These are phyloP conservation scores for Trametes elegans DNA, from an alignment of 768 basidiomycete genomes.

Conservation along the genomic window DNA sequence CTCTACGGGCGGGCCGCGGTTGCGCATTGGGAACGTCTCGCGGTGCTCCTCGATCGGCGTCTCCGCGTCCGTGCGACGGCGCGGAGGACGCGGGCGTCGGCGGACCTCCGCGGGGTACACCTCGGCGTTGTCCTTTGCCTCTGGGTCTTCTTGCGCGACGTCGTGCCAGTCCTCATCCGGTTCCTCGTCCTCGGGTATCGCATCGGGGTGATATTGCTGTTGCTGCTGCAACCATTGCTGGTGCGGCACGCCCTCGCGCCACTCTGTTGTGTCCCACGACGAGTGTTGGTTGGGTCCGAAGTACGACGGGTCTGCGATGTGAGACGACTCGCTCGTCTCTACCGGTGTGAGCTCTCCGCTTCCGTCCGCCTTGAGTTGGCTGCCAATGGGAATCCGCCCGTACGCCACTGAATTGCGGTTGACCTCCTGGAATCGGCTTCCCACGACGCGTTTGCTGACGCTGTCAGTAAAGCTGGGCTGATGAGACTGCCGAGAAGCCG, in stretches of 20 bases:
- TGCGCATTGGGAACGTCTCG: constrained; percentile 65
- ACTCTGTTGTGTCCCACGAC: constrained; percentile 31
- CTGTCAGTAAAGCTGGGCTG: constrained; percentile 54
- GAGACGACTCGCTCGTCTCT: constrained; percentile 27
- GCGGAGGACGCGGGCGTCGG: constrained; percentile 24
- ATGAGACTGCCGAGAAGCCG: constrained; percentile 1
- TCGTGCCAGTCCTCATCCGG: constrained; percentile 59
- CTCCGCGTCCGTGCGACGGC: constrained; percentile 11
- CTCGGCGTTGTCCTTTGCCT: constrained; percentile 31
- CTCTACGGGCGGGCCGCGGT: constrained; percentile 30
- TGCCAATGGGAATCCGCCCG: constrained; percentile 61
- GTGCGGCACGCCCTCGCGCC: constrained; percentile 21
- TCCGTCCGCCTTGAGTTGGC: constrained; percentile 51
- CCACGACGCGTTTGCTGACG: constrained; percentile 59
- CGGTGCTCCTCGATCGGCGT: constrained; percentile 37
- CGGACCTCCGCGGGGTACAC: constrained; percentile 28
- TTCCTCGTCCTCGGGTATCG: constrained; percentile 23
- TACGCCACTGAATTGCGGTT: constrained; percentile 56
- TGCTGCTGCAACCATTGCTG: constrained; percentile 33
- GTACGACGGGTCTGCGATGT: constrained; percentile 51
- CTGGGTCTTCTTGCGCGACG: constrained; percentile 45
- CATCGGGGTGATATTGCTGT: constrained; percentile 20
- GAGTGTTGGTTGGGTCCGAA: constrained; percentile 49
- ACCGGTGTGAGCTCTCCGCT: constrained; percentile 44
- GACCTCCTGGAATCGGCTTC: constrained; percentile 72